Evolutionary conservation across 2,329 filamentous ascomycete species (phyloP), one percentile per base, ranked within the genome.

Genomic region (Plenodomus lindquistii): DNA sequence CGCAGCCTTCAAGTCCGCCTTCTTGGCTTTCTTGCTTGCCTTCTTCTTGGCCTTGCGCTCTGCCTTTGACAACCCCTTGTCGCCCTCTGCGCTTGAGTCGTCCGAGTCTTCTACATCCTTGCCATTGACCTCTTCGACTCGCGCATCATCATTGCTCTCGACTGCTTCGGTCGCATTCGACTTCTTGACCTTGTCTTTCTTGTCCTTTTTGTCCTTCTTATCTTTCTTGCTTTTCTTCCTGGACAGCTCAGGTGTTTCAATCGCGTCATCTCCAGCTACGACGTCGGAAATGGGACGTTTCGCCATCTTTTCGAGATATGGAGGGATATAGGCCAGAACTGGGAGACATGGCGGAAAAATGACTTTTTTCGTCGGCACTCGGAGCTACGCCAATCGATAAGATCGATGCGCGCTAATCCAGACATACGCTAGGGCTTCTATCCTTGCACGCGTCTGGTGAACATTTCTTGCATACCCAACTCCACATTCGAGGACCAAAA

Each of bases 1-100:
- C 18, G 66, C 66, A 24, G 63, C 60, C 35, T 17, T 37, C 18
- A 6, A 3, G 9, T 20, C 62, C 7, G 63, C 60, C 43, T 68
- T 65, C 47, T 67, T 70, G 9, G 71, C 73, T 21, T 71, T 73
- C 52, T 72, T 75, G 58, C 70, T 70, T 13, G 69, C 71, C 55
- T 70, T 71, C 57, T 73, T 75, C 24, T 66, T 66, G 3, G 73
- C 73, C 57, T 77, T 77, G 38, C 69, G 70, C 58, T 73, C 73
- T 2, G 70, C 74, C 57, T 76, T 76, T 3, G 71, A 70, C 8
- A 67, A 57, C 40, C 66, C 67, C 27, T 68, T 66, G 6, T 68
- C 66, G 27, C 6, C 27, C 15, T 31, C 27, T 31, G 27, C 10
- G 27, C 27, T 15, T 13, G 27, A 31, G 37, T 69, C 65, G 27